Base-by-base conservation (phyloP, 2,329 filamentous ascomycete species). In the Blastomyces emzantsi region DNA sequence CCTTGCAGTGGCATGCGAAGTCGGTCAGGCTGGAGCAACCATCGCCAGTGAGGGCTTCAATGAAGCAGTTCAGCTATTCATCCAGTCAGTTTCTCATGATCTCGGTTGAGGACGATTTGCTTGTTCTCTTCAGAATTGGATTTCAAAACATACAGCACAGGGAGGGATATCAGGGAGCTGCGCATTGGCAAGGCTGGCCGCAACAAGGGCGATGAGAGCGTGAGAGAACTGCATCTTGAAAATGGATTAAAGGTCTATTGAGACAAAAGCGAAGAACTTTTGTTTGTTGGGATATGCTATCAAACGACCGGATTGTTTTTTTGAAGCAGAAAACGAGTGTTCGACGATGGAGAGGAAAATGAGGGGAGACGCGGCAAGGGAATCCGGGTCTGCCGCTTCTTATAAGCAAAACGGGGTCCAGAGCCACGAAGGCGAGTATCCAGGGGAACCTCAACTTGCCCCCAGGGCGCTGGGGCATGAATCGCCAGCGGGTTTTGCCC, bases 1-100 rank as follows among this genome's bases (percentile, higher is more conserved):
- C 78, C 69, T 76, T 69, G 73, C 80, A 81, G 72, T 81, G 79
- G 71, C 79, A 81, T 45, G 74, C 75, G 70, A 82, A 82, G 73
- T 82, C 80, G 65, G 73, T 76, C 43, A 82, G 68, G 17, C 63
- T 19, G n/a, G 72, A 66, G 74, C 80, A 82, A 64, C 79, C 80
- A 67, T 81, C 79, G 39, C 55, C 66, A 62, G 63, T 64, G 51
- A 82, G 72, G 47, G 78, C 74, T 17, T 61, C 65, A 63, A 81
- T 51, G 70, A 82, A 80, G 73, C 80, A 82, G 66, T 67, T 68
- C 19, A 81, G 67, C 80, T 81, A 64, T n/a, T 58, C n/a, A 28
- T 2, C 51, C n/a, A 17, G 59, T 64, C 62, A 64, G 63, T 43
- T 25, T 28, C 30, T 41, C n/a, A 33, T 51, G 7, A 30, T 17